These are phyloP conservation scores for Paramecium primaurelia DNA, from an alignment of 73 alveolate genomes.

Conservation along the genomic window DNA sequence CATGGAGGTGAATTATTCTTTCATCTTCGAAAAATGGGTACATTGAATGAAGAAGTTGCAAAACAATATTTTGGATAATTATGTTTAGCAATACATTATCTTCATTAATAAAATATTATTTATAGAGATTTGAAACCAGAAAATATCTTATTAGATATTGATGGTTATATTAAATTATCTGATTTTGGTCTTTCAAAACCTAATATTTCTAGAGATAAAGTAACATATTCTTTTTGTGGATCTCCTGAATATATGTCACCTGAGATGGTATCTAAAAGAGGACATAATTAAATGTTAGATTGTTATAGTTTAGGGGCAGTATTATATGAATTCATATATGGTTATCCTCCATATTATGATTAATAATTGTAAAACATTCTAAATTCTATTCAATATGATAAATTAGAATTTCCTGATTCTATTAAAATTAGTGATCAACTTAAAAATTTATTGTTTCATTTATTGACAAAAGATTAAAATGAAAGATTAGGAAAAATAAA, in stretches of 20 bases:
- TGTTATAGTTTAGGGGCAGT: slow-evolving; percentile 84
- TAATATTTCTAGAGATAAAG: slow-evolving; percentile 29
- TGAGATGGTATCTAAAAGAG: slow-evolving; percentile 81
- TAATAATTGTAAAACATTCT: slow-evolving; percentile 66
- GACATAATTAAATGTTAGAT: slow-evolving; percentile 65
- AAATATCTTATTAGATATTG: slow-evolving; percentile 81
- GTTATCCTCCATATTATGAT: slow-evolving; percentile 80
- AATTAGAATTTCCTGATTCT: slow-evolving; percentile 35
- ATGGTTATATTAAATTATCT: slow-evolving; percentile 80
- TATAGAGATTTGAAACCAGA: slow-evolving; percentile 93
- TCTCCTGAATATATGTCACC: slow-evolving; percentile 95
- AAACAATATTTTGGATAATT: slow-evolving; percentile 83
- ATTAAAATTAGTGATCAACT: slow-evolving; percentile 36
- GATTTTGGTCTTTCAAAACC: slow-evolving; percentile 90
- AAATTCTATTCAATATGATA: slow-evolving; percentile 56
- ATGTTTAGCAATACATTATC: slow-evolving; percentile 72
- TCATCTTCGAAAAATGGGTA: slow-evolving; percentile 69
- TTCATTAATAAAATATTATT: slow-evolving; percentile 67
- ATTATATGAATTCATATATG: slow-evolving; percentile 86
- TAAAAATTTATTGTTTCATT: slow-evolving; percentile 62
- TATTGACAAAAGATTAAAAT: slow-evolving; percentile 75
- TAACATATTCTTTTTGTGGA: slow-evolving; percentile 82
- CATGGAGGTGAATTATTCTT: slow-evolving; percentile 79
- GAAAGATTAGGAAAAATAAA: slow-evolving; percentile 66
- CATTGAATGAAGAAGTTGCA: slow-evolving; percentile 71